phyloP scores from a whole-genome alignment of 1,284 basidiomycete genomes.

The Puccinia polysora region DNA sequence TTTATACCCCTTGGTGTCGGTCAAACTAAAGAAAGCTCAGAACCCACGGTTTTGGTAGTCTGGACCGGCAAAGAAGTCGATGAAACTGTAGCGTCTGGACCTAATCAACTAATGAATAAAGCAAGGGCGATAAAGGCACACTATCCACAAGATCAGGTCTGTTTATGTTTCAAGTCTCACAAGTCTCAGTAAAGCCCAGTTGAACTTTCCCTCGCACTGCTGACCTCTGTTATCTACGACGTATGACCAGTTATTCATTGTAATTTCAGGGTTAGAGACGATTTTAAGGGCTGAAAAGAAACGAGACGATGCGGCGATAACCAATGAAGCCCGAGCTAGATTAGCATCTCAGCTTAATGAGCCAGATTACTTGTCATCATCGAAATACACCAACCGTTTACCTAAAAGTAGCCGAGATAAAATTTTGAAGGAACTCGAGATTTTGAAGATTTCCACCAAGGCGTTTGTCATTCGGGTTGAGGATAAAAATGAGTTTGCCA shows the following conservation, averaged over 20 bases:
- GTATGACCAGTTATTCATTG: constrained; percentile 14
- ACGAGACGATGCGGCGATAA: neutral
- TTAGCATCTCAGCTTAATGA: constrained; percentile 5
- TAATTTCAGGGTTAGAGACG: constrained; percentile 31
- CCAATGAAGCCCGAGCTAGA: neutral
- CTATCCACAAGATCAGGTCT: constrained; percentile 21
- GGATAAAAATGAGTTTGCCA: constrained; percentile 18
- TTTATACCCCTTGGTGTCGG: constrained; percentile 7
- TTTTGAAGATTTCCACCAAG: constrained; percentile 27
- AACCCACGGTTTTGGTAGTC: constrained; percentile 10
- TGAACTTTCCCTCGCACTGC: no score
- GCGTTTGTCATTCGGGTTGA: constrained; percentile 20
- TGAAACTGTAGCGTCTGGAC: constrained; percentile 10
- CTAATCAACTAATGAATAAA: constrained; percentile 6
- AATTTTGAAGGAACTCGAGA: constrained; percentile 28
- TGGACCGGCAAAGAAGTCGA: constrained; percentile 33
- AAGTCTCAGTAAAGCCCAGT: no score
- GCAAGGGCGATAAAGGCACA: constrained; percentile 14
- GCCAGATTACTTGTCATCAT: no score
- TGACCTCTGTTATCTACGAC: neutral
- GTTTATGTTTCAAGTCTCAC: no score
- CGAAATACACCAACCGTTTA: neutral
- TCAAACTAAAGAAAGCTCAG: constrained; percentile 3
- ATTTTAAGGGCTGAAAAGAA: constrained; percentile 1
- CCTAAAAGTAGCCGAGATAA: constrained; percentile 14